phyloP scores from a whole-genome alignment of 2,329 filamentous ascomycete species.

The Annulohypoxylon truncatum region DNA sequence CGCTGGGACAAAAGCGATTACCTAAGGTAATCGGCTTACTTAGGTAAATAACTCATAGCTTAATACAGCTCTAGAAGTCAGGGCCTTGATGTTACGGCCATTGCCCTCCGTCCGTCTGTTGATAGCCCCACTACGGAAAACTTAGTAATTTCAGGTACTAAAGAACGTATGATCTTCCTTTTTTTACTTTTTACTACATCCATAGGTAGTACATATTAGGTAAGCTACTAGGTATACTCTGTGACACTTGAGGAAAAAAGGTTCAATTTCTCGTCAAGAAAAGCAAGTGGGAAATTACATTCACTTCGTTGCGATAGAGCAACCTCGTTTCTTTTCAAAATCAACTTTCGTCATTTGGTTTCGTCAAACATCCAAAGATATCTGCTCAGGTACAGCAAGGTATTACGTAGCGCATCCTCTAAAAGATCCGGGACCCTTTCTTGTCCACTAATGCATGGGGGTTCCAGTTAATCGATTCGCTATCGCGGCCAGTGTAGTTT shows the following conservation, averaged over 20 bases:
- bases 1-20: too few relatives aligned
- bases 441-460: constrained; percentile 37
- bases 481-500: constrained; percentile 27
- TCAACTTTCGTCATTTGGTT: background rate
- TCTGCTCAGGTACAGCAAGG: constrained; percentile 32
- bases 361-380: background rate
- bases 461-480: constrained; percentile 36
- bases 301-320: background rate
- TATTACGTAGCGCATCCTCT: constrained; percentile 39
- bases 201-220: background rate
- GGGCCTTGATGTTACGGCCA: too few relatives aligned
- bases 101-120: too few relatives aligned
- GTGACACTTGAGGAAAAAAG: background rate
- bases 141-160: constrained; percentile 23
- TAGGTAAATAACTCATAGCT: too few relatives aligned
- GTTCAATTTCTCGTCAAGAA: background rate
- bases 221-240: background rate
- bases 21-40: too few relatives aligned
- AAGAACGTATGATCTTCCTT: background rate
- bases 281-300: background rate
- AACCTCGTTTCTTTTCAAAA: background rate
- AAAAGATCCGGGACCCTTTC: constrained; percentile 31
- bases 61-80: too few relatives aligned
- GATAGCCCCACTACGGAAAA: constrained; percentile 28
- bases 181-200: background rate